These are phyloP conservation scores for Aspergillus neoniger DNA, from an alignment of 2,329 filamentous ascomycete genomes.

Conservation along the genomic window DNA sequence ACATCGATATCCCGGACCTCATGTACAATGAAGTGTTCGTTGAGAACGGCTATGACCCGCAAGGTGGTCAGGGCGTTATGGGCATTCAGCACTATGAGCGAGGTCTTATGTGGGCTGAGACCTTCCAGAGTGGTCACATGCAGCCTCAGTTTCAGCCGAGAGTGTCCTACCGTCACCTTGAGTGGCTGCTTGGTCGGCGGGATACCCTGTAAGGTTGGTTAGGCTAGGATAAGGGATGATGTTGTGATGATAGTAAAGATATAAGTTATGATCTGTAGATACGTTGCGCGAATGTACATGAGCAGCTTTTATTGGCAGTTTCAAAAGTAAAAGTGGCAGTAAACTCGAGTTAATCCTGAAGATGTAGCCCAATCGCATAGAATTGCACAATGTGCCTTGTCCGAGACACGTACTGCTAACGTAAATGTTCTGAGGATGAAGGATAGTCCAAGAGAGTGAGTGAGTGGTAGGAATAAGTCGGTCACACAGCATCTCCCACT, in stretches of 20 bases:
- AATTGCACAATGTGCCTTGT: no score
- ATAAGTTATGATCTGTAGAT: neutral
- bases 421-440: no score
- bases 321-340: neutral
- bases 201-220: constrained; percentile 25
- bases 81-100: constrained; percentile 74
- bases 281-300: neutral
- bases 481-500: no score
- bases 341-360: no score
- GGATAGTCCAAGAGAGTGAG: no score
- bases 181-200: constrained; percentile 36
- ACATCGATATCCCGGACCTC: constrained; percentile 50
- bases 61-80: constrained; percentile 64
- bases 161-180: constrained; percentile 67
- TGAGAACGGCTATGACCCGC: constrained; percentile 63
- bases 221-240: neutral
- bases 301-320: neutral
- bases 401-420: no score
- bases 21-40: constrained; percentile 55
- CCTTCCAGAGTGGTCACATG: constrained; percentile 40
- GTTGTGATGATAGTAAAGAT: neutral
- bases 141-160: constrained; percentile 66
- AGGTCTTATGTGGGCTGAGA: constrained; percentile 68
- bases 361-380: no score
- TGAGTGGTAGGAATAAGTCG: no score